These are phyloP conservation scores for Stromatinia cepivora DNA, from an alignment of 2,329 filamentous ascomycete genomes.

Conservation along the genomic window DNA sequence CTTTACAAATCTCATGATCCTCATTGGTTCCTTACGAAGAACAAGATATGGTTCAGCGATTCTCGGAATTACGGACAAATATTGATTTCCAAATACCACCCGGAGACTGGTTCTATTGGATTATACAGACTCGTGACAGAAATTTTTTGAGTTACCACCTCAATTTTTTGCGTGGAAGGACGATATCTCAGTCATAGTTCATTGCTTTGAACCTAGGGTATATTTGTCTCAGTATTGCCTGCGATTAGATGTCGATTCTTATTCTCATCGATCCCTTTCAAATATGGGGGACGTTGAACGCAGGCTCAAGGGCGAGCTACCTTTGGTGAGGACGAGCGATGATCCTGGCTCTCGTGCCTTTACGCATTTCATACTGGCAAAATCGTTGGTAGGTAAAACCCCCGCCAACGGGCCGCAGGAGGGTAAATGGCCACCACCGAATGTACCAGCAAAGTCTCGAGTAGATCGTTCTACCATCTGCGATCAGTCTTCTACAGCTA, in stretches of 20 bases:
- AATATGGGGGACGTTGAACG: constrained; percentile 1
- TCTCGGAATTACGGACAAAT: constrained; percentile 51
- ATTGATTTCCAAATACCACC: constrained; percentile 56
- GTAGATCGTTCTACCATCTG: constrained; percentile 51
- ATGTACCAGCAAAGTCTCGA: constrained; percentile 57
- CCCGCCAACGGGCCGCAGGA: no score
- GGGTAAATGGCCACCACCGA: constrained; percentile 69
- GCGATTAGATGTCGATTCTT: constrained; percentile 43
- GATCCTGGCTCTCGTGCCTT: neutral
- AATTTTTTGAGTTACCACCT: constrained; percentile 52
- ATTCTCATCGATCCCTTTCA: constrained; percentile 13
- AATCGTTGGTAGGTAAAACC: neutral
- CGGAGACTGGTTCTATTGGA: constrained; percentile 72
- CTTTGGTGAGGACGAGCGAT: neutral
- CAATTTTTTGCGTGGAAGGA: constrained; percentile 63
- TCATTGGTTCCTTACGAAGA: constrained; percentile 78
- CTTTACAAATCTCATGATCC: constrained; percentile 75
- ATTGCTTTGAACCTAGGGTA: constrained; percentile 69
- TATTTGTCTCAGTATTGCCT: constrained; percentile 56
- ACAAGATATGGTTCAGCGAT: constrained; percentile 87
- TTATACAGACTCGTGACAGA: constrained; percentile 74
- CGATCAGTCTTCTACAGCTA: neutral
- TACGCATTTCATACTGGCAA: constrained; percentile 20
- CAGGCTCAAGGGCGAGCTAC: constrained; percentile 12
- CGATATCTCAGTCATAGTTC: constrained; percentile 66